Conservation (phyloP, 192 early-diverging fungal species). For the Umbelopsis isabellina region DNA sequence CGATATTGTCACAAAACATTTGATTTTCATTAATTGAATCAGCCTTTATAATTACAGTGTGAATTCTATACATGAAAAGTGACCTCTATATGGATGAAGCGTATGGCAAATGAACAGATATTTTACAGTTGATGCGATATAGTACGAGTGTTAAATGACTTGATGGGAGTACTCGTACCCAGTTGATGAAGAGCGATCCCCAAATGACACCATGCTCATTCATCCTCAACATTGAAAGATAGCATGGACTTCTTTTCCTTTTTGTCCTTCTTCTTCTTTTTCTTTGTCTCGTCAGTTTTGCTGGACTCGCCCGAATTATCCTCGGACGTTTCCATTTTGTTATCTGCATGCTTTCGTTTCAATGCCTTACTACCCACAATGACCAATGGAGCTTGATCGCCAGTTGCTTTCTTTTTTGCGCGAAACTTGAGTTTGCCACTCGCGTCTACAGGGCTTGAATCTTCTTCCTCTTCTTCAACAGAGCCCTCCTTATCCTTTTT, state of each 20-base stretch:
- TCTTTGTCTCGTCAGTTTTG: neutral
- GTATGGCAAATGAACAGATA: too few species aligned
- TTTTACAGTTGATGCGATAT: too few species aligned
- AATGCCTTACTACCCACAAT: neutral
- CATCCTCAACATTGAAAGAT: conserved; percentile 32
- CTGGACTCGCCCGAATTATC: neutral
- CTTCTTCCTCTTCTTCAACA: neutral
- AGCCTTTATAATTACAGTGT: too few species aligned
- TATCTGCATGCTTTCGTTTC: conserved; percentile 22
- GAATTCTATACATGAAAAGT: too few species aligned
- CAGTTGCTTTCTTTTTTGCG: conserved; percentile 9
- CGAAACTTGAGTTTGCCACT: conserved; percentile 35
- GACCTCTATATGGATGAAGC: too few species aligned
- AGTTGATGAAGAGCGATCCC: too few species aligned
- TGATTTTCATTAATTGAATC: too few species aligned
- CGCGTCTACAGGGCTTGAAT: conserved; percentile 29
- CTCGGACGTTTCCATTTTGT: conserved; percentile 4
- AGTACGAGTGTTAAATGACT: too few species aligned
- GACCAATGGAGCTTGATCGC: neutral
- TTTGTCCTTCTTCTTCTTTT: conserved; percentile 31
- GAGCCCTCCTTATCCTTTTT: conserved; percentile 20
- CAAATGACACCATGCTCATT: neutral
- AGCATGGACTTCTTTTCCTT: conserved; percentile 26
- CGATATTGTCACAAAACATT: too few species aligned
- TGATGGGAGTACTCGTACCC: too few species aligned